These are phyloP conservation scores for Hippophae gyantsensis DNA, from an alignment of 306 rosid genomes.

Conservation along the genomic window DNA sequence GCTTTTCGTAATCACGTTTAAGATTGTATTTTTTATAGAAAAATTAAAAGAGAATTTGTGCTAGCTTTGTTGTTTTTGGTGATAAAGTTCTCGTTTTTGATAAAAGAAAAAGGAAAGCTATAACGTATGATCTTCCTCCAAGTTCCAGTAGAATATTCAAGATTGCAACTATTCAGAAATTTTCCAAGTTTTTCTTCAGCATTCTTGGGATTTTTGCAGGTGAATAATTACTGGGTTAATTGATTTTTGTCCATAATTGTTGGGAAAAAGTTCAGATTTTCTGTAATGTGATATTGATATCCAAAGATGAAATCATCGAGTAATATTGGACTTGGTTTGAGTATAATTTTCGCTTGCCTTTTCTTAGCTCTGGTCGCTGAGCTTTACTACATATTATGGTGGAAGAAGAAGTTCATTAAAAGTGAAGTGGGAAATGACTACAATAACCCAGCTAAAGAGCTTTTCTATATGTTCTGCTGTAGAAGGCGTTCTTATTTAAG, in stretches of 20 bases:
- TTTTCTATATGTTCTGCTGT: conserved; percentile 85
- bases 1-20: conserved; percentile 28
- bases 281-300: neutral
- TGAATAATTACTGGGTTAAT: no score
- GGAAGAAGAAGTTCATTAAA: conserved; percentile 76
- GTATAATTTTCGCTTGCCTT: conserved; percentile 79
- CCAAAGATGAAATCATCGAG: conserved; percentile 81
- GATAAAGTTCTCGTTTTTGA: conserved; percentile 10
- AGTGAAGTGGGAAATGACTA: conserved; percentile 61
- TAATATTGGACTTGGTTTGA: conserved; percentile 85
- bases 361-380: conserved; percentile 90
- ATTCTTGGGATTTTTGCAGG: no score
- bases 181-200: no score
- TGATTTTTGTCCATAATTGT: no score
- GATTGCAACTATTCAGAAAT: conserved; percentile 14
- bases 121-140: conserved; percentile 4
- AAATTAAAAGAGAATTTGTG: neutral
- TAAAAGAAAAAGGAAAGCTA: conserved; percentile 11
- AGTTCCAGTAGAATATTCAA: conserved; percentile 15
- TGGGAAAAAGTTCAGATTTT: no score
- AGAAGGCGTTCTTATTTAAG: conserved; percentile 53
- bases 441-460: conserved; percentile 9
- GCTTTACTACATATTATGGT: conserved; percentile 87
- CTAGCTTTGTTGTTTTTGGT: conserved; percentile 21
- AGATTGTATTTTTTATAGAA: conserved; percentile 33